These are phyloP conservation scores for Excoecaria agallocha DNA, from an alignment of 345 rosid species.

Conservation along the genomic window DNA sequence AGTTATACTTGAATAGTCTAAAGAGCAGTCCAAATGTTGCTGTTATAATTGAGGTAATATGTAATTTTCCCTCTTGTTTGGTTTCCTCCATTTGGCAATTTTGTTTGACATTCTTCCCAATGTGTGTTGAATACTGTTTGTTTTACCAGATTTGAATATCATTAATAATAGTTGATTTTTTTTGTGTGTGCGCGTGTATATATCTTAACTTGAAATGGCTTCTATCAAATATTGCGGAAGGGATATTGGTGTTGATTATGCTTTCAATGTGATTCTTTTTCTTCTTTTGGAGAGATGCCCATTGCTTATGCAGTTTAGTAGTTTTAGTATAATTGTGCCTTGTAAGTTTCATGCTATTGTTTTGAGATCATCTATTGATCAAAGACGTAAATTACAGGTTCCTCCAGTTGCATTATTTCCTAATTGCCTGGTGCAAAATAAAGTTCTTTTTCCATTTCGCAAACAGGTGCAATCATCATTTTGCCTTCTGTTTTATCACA, in stretches of 20 bases:
- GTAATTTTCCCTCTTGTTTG: slow-evolving; percentile 5
- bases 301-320: slow-evolving; percentile 4
- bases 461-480: slow-evolving; percentile 52
- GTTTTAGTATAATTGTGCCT: not conserved
- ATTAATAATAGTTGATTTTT: no score
- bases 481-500: not conserved
- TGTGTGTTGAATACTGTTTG: not conserved
- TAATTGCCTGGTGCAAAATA: slow-evolving; percentile 70
- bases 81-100: not conserved
- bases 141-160: not conserved
- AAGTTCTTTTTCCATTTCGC: slow-evolving; percentile 76
- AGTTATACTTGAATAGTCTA: slow-evolving; percentile 68
- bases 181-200: no score
- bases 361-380: slow-evolving; percentile 14
- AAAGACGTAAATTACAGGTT: slow-evolving; percentile 43
- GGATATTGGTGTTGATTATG: not conserved
- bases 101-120: not conserved
- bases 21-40: slow-evolving; percentile 75
- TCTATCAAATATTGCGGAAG: not conserved
- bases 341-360: not conserved
- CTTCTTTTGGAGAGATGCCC: not conserved
- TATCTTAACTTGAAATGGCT: not conserved
- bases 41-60: slow-evolving; percentile 67
- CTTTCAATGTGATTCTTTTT: not conserved
- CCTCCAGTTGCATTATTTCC: slow-evolving; percentile 85